Base-by-base conservation (phyloP, 2,329 filamentous ascomycete species). In the Beauveria pseudobassiana region DNA sequence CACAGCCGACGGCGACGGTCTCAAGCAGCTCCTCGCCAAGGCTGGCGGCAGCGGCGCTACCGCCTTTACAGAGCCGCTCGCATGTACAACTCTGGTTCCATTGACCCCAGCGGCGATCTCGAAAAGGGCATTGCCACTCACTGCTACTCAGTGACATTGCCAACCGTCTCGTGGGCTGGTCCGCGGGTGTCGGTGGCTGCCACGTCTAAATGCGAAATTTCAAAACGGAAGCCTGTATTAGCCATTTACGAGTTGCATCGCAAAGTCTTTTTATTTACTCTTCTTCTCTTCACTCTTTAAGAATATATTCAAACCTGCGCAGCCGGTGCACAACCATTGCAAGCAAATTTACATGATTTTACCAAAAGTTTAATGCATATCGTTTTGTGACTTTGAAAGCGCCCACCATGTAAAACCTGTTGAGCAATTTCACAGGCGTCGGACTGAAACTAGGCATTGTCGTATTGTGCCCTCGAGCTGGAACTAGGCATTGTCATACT, bases 141-240 rank as follows among this genome's bases (percentile, higher is more conserved):
- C 63, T 82, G 79, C 72, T 84, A 84, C 67, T 72, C 8, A 75
- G 72, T 22, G 81, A 83, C 64, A 71, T 83, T 64, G 80, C 81
- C 8, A 62, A 62, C 55, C 61, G 61, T 38, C 48, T 62, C 5
- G 7, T 55, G 5, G 61, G 61, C 26, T 62, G 61, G 61, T 53
- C 48, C 24, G 38, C 38, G 38, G 61, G 61, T 18, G 24, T 42
- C 46, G 54, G 53, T 8, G 16, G 26, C 26, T 62, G 61, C 61
- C 24, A 49, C 24, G 8, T 62, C 28, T 58, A 58, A 49, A 42
- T 50, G 43, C n/a, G 22, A n/a, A 16, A 16, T 28, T 49, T 34
- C 10, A 28, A n/a, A 26, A 22, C 26, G 14, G 20, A 49, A 9
- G 9, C 12, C 12, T 34, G 30, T 34, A 34, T 34, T 49, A 38